phyloP scores from a whole-genome alignment of 306 rosid species.

The Ormosia emarginata region DNA sequence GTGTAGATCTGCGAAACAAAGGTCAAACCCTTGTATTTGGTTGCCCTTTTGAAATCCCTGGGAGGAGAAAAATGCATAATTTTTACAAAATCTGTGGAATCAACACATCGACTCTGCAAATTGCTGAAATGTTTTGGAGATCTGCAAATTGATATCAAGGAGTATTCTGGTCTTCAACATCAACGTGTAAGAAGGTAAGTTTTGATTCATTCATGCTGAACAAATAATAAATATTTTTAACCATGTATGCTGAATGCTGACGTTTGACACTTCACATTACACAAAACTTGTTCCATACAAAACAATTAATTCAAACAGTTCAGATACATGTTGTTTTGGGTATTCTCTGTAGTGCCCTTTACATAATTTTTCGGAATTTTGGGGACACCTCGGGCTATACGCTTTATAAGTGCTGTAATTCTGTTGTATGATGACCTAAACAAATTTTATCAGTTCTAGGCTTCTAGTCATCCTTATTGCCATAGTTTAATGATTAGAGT shows the following conservation, averaged over 20 bases:
- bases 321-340: neutral
- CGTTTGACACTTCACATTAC: neutral
- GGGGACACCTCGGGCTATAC: neutral
- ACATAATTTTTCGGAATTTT: neutral
- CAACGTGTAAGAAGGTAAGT: slow-evolving; percentile 81
- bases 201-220: neutral
- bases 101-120: slow-evolving; percentile 83
- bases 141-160: slow-evolving; percentile 67
- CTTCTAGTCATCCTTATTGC: neutral
- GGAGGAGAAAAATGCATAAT: slow-evolving; percentile 83
- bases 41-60: slow-evolving; percentile 70
- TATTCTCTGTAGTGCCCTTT: neutral
- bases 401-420: neutral
- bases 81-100: slow-evolving; percentile 88
- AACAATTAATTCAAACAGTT: neutral
- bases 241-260: neutral
- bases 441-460: neutral
- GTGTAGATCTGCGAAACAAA: slow-evolving; percentile 72
- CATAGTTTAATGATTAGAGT: neutral
- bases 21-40: slow-evolving; percentile 80
- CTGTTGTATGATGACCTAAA: neutral
- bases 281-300: neutral
- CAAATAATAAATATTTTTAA: neutral
- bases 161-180: slow-evolving; percentile 82
- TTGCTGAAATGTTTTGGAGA: slow-evolving; percentile 65